A percentile compares a stretch with the other conserved stretches of the same genome.
Conservation (phyloP, 75 land plant species). For the Gnetum montanum region DNA sequence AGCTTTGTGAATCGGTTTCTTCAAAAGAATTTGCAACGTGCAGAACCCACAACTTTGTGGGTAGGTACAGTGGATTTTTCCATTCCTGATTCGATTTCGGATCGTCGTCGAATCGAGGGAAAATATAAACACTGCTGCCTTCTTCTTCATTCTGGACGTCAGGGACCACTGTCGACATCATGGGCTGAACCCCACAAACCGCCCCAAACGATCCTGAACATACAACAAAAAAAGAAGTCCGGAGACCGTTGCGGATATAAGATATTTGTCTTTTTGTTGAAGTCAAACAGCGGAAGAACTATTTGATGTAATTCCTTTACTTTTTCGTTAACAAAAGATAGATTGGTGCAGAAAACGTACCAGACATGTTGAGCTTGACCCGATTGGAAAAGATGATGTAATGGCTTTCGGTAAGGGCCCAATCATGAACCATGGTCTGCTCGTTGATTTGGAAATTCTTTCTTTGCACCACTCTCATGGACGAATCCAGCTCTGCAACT, state of each 20-base stretch:
- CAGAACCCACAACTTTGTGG: constrained; percentile 46
- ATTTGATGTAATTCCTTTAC: too few species aligned
- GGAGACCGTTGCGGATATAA: background rate
- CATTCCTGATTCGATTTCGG: constrained; percentile 19
- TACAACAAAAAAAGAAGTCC: background rate
- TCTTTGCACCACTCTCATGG: constrained; percentile 41
- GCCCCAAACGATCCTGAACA: constrained; percentile 49
- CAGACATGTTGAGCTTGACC: constrained; percentile 57
- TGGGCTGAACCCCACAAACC: constrained; percentile 39
- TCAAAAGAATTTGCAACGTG: constrained; percentile 65
- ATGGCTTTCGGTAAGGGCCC: constrained; percentile 67
- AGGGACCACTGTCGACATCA: constrained; percentile 32
- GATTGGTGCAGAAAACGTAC: constrained; percentile 13
- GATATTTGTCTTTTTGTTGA: background rate
- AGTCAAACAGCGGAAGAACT: too few species aligned
- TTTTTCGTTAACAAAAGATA: background rate
- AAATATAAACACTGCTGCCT: too few species aligned
- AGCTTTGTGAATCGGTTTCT: constrained; percentile 14
- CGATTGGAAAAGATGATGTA: constrained; percentile 64
- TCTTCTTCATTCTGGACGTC: too few species aligned
- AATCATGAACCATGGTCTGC: constrained; percentile 79
- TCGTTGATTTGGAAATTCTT: constrained; percentile 46
- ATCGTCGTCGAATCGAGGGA: constrained; percentile 3
- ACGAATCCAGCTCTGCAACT: constrained; percentile 41
- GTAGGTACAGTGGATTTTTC: constrained; percentile 43